Percentiles rank a stretch among this genome's conserved stretches.
Evolutionary conservation across 1,139 yeast species (phyloP).

Genomic region (Blastobotrys raffinosifermentans): DNA sequence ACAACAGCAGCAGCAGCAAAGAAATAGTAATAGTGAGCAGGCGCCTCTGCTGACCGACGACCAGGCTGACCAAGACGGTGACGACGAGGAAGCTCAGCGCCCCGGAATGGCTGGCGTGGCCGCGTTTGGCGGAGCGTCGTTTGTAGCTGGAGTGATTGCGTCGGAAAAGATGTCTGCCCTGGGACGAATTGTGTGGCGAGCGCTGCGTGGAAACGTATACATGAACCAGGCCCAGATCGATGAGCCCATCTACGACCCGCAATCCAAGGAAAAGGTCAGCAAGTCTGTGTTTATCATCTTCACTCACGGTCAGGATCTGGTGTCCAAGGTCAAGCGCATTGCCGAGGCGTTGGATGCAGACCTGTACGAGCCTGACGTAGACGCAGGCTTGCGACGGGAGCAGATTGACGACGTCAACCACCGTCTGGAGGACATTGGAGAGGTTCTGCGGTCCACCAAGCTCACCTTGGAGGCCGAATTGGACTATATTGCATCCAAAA

Average conservation of each 20-base stretch:
- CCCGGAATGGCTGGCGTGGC: constrained; percentile 2
- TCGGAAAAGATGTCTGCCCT: constrained; percentile 63
- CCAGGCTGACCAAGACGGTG: constrained; percentile 6
- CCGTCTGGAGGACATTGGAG: constrained; percentile 56
- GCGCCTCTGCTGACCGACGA: constrained; percentile 4
- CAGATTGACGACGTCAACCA: constrained; percentile 54
- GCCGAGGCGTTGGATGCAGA: constrained; percentile 82
- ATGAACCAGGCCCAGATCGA: constrained; percentile 65
- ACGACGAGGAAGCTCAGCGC: constrained; percentile 9
- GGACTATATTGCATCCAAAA: constrained; percentile 68
- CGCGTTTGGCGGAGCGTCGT: constrained; percentile 24
- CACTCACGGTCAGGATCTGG: constrained; percentile 78
- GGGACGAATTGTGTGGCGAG: constrained; percentile 90
- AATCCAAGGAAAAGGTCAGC: constrained; percentile 42
- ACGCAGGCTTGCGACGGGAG: constrained; percentile 48
- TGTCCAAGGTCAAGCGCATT: constrained; percentile 63
- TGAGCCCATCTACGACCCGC: constrained; percentile 50
- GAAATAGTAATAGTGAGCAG: neutral
- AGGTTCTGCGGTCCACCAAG: constrained; percentile 65
- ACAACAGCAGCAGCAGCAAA: too few relatives aligned
- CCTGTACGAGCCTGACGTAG: constrained; percentile 61
- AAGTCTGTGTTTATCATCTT: constrained; percentile 79
- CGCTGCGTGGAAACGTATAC: constrained; percentile 80
- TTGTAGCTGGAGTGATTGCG: constrained; percentile 80
- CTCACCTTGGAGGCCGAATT: constrained; percentile 72